A percentile compares a stretch with the other conserved stretches of the same genome.
These are phyloP conservation scores for Zymoseptoria brevis DNA, from an alignment of 2,329 filamentous ascomycete genomes.

Conservation along the genomic window DNA sequence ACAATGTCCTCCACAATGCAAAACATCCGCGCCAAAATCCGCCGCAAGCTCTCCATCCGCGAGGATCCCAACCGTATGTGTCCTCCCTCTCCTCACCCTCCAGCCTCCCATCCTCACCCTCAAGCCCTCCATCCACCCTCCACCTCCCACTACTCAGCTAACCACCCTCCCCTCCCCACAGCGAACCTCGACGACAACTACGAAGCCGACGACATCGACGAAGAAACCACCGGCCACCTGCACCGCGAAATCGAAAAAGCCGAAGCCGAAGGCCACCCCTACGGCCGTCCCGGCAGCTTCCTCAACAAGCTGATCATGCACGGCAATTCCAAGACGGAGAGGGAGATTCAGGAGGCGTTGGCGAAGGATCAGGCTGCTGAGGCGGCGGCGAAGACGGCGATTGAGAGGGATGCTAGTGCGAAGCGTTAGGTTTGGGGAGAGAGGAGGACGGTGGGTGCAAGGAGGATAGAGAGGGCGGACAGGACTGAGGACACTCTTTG, in stretches of 20 bases:
- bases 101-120: not conserved
- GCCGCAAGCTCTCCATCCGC: conserved; percentile 31
- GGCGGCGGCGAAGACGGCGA: not conserved
- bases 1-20: conserved; percentile 22
- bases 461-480: too few species aligned
- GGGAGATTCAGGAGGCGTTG: conserved; percentile 22
- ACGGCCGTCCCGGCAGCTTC: conserved; percentile 30
- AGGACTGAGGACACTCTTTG: too few species aligned
- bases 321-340: conserved; percentile 35
- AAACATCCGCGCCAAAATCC: conserved; percentile 31
- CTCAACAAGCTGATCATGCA: conserved; percentile 32
- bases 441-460: too few species aligned
- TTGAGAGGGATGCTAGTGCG: not conserved
- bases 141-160: conserved; percentile 3
- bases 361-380: conserved; percentile 5
- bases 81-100: not conserved
- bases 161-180: not conserved
- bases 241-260: conserved; percentile 30
- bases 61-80: conserved; percentile 29
- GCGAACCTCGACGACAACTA: conserved; percentile 25
- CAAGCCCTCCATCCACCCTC: not conserved
- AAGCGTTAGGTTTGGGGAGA: not conserved
- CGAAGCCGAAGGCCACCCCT: conserved; percentile 24
- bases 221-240: conserved; percentile 32
- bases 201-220: conserved; percentile 30